These are phyloP conservation scores for Sphagnum fallax DNA, from an alignment of 228 moss, liverwort and hornwort genomes.

Conservation along the genomic window DNA sequence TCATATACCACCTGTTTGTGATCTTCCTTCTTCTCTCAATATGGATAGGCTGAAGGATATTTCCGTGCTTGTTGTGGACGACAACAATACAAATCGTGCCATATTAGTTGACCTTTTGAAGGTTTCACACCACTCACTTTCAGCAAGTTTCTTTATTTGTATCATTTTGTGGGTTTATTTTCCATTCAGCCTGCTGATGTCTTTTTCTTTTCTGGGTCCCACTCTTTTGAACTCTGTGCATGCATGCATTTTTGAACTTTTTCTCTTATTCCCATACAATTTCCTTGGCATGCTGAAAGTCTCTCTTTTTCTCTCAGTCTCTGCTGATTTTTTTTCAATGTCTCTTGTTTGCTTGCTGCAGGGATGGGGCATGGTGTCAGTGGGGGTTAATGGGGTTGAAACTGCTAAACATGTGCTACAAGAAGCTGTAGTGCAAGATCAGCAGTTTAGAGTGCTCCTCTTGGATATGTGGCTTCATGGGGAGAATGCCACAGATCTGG, in stretches of 20 bases:
- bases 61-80: conserved; percentile 53
- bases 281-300: too few species aligned
- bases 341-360: conserved; percentile 11
- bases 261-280: too few species aligned
- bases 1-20: conserved; percentile 50
- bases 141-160: too few species aligned
- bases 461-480: conserved; percentile 60
- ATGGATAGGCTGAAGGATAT: conserved; percentile 37
- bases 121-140: conserved; percentile 10
- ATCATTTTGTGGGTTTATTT: too few species aligned
- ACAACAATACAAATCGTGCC: conserved; percentile 43
- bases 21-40: conserved; percentile 46
- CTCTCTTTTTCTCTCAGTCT: too few species aligned
- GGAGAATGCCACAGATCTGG: conserved; percentile 51
- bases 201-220: too few species aligned
- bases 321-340: not conserved
- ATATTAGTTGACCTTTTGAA: conserved; percentile 53
- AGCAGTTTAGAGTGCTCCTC: conserved; percentile 42
- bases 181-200: too few species aligned
- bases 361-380: conserved; percentile 58
- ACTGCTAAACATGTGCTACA: conserved; percentile 42
- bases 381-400: conserved; percentile 55
- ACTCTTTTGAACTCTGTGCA: too few species aligned
- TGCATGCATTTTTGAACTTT: too few species aligned
- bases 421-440: conserved; percentile 35